These are phyloP conservation scores for Acanthamoeba rhysodes DNA, from an alignment of 208 protist genomes.

Conservation along the genomic window DNA sequence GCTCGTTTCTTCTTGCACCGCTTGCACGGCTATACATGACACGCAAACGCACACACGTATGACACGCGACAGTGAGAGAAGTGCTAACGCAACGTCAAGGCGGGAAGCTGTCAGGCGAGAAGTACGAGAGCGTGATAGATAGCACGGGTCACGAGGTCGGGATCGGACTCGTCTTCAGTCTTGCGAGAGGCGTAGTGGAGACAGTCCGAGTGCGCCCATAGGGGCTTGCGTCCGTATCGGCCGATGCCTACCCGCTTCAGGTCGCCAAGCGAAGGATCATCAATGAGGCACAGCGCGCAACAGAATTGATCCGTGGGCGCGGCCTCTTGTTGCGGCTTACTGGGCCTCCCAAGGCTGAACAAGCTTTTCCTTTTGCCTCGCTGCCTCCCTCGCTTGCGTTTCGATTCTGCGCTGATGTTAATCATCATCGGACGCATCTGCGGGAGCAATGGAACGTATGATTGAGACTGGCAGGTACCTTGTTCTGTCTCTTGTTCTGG, in stretches of 20 bases:
- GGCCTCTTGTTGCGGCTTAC: not conserved
- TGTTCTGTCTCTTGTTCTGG: not conserved
- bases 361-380: not conserved
- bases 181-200: conserved; percentile 41
- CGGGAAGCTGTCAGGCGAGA: not conserved
- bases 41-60: not conserved
- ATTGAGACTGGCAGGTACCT: not conserved
- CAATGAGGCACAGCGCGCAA: not conserved
- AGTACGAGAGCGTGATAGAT: conserved; percentile 7
- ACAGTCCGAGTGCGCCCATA: conserved; percentile 6
- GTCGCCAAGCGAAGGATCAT: not conserved
- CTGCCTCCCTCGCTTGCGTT: not conserved
- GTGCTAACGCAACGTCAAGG: no score
- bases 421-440: not conserved
- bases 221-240: not conserved
- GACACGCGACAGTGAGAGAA: not conserved
- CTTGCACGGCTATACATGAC: conserved; percentile 12
- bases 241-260: not conserved
- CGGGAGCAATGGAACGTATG: not conserved
- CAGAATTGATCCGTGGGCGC: not conserved
- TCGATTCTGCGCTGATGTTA: not conserved
- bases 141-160: not conserved
- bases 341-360: not conserved
- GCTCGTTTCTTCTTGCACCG: conserved; percentile 52
- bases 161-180: not conserved